Percentiles rank a stretch among this genome's conserved stretches.
phyloP scores from a whole-genome alignment of 208 protist genomes.

The Acanthamoeba divionensis region DNA sequence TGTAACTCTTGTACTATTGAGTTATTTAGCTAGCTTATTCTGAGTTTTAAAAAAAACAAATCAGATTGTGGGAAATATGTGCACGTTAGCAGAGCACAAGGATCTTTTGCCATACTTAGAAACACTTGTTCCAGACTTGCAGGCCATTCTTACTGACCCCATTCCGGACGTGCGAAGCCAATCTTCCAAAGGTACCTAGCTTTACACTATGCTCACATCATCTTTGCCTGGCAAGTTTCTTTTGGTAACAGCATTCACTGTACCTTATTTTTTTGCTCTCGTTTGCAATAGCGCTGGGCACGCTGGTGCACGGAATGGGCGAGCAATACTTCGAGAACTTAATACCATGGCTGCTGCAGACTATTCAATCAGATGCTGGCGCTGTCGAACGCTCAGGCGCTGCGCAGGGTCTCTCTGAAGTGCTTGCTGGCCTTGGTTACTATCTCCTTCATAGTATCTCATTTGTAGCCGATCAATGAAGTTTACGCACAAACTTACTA shows the following conservation, averaged over 20 bases:
- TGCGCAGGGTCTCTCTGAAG: conserved; percentile 81
- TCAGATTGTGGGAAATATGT: conserved; percentile 84
- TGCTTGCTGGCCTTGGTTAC: conserved; percentile 64
- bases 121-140: conserved; percentile 74
- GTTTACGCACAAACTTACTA: neutral
- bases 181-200: neutral
- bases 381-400: conserved; percentile 80
- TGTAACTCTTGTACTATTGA: neutral
- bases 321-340: conserved; percentile 79
- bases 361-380: conserved; percentile 65
- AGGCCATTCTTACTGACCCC: conserved; percentile 78
- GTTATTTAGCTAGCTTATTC: neutral
- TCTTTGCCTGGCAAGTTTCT: neutral
- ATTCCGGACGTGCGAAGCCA: conserved; percentile 80
- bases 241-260: neutral
- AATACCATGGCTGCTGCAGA: conserved; percentile 77
- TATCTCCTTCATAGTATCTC: neutral
- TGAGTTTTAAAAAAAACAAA: neutral
- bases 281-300: conserved; percentile 65
- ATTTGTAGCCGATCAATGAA: neutral
- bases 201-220: neutral
- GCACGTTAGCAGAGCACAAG: conserved; percentile 75
- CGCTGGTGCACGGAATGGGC: conserved; percentile 78
- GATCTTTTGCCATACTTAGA: conserved; percentile 79
- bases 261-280: neutral